Evolutionary conservation across 139 green algal genomes (phyloP), one percentile per base, ranked within the genome.

Genomic region (Tetradesmus obliquus): DNA sequence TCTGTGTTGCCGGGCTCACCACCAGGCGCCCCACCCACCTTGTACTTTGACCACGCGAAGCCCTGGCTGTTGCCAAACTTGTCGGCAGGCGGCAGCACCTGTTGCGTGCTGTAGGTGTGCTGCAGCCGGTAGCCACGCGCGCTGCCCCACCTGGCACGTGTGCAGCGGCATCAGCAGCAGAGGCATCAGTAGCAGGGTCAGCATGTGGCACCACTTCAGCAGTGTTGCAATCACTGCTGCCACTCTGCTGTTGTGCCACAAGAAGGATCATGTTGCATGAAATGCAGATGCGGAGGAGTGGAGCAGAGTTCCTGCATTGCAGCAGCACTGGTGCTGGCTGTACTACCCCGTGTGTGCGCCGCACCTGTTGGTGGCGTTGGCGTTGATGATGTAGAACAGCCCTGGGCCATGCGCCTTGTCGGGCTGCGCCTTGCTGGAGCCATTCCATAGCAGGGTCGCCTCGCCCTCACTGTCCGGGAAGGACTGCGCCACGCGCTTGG

Each of bases 101-200:
- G 88, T 1, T 54, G n/a, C 53, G 55, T 55, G 19, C 17, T 24
- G 62, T 80, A 24, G 76, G 76, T 86, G 76, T 87, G 76, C 55
- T 91, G 88, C 55, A 91, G 55, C 19, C 79, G 76, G 79, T 91
- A 91, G 57, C 88, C 88, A 45, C 88, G 76, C 0, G 76, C 55
- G 79, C 74, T 86, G 88, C 88, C 88, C 88, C 88, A 91, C 57
- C 88, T 91, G 87, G 76, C 76, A 82, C 3, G 76, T 6, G 24
- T 19, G 22, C 76, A 17, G 76, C n/a, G 6, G 76, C 76, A 54
- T 4, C n/a, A 55, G 76, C 76, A 84, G 2, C 10, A 83, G 79
- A 15, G 51, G 79, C 15, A 84, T 12, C 10, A 83, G 79, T 19
- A 84, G 79, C 15, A 84, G 10, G 2, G 10, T 12, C 32, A 84